Evolutionary conservation across 2,329 filamentous ascomycete genomes (phyloP), one percentile per base, ranked within the genome.

Genomic region (Pleoardoris graminearum): DNA sequence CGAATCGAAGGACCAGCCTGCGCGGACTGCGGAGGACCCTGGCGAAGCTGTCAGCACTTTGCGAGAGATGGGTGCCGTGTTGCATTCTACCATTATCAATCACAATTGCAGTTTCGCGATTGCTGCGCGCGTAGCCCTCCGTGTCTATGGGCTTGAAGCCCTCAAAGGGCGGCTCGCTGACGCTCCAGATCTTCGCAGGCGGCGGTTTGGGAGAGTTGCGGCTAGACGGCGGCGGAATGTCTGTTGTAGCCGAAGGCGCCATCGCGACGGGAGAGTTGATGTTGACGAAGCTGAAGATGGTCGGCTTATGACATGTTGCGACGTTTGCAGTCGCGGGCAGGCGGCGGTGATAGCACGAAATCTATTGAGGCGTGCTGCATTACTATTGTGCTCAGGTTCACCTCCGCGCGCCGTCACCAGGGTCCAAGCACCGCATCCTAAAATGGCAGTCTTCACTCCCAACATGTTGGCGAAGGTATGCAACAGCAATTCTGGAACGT

Each of bases 1-100:
- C 57, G 85, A 79, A 67, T 97, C 93, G 69, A 96, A 96, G 7
- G 92, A 96, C 92, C 93, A 99, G 60, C 94, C 94, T 48, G 93
- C 93, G 75, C 95, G 91, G 54, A 97, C 85, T 27, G 87, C 81
- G 48, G 89, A 95, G 21, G 93, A 94, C 61, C 94, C 92, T 96
- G 63, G 23, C 19, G 14, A 11, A 37, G 21, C 25, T 43, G 51
- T 71, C 50, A 65, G 61, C 41, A 47, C 36, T 33, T 29, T 46
- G 29, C 11, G 38, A 25, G 39, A 45, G 21, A 47, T 44, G 27
- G 48, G 43, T 42, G 43, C 39, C 42, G 43, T 19, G 23, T 35
- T 42, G 17, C 29, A 8, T 38, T 41, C 55, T 77, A 95, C 92
- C 94, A 88, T 97, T 97, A 78, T 99, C 94, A 69, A 99, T 97